Base-by-base conservation (phyloP, 805 yeast genomes). In the Zygotorulaspora chibaensis region DNA sequence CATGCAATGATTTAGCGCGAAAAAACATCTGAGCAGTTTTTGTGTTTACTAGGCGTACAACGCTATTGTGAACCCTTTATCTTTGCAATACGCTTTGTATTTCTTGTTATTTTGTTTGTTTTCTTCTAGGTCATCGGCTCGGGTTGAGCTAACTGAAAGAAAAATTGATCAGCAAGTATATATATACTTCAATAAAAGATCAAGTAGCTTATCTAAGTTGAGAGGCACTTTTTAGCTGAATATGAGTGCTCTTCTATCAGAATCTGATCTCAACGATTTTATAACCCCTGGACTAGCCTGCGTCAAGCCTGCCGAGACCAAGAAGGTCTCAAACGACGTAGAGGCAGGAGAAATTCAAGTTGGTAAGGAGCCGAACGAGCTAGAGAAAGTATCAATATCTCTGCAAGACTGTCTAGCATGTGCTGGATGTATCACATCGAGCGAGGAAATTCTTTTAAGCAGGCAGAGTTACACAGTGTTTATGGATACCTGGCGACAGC, bases 271-370 rank as follows among this genome's bases (percentile, higher is more conserved):
- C 46, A 93, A 93, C 66, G 99, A 93, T 67, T 93, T 89, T 68
- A 91, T 93, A 36, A 76, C 86, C 27, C 99, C 98, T 0, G 95
- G 96, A 0, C 82, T 87, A 23, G 98, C 96, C 0, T 93, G 99
- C 63, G 83, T 90, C 44, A 93, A 88, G 67, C 96, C 98, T 0
- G 83, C 81, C 43, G 73, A 68, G 27, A 63, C 68, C 36, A 61
- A 58, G 12, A 53, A 34, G 9, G 39, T 40, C 8, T 20, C 38
- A 16, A 43, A 35, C 12, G 43, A 50, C 1, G 42, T 37, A 8
- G 47, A 44, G 31, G 42, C 35, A 15, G 33, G 46, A 27, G 84
- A 87, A 7, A 58, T 80, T 8, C 90, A 87, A 55, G 89, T 88
- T 2, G 78, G 83, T 5, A 74, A 76, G 38, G 82, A 79, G 48